phyloP scores from a whole-genome alignment of 805 yeast species.

The Candida alai region DNA sequence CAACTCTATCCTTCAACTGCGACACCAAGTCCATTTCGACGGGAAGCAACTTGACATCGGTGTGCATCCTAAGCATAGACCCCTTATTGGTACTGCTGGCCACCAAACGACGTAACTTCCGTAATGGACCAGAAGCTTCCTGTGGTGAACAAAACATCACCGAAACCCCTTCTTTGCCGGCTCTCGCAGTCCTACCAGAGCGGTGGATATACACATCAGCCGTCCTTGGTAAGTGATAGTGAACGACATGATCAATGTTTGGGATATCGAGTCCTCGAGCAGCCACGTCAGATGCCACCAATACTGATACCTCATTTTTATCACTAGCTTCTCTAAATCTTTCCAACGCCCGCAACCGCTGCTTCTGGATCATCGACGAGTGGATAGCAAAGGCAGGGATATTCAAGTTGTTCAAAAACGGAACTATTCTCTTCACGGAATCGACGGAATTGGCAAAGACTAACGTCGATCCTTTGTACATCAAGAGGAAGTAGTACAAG shows the following conservation, averaged over 20 bases:
- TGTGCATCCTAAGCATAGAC: conserved; percentile 31
- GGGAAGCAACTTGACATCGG: conserved; percentile 65
- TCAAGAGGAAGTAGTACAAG: conserved; percentile 77
- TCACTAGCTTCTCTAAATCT: conserved; percentile 57
- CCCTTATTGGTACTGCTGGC: conserved; percentile 24
- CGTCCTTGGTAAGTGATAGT: conserved; percentile 89
- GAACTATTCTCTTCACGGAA: conserved; percentile 81
- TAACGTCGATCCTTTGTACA: conserved; percentile 85
- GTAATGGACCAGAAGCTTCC: conserved; percentile 85
- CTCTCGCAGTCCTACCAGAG: conserved; percentile 98
- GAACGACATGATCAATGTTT: conserved; percentile 87
- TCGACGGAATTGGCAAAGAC: conserved; percentile 96
- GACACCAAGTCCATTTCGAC: conserved; percentile 70
- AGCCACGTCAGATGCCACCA: conserved; percentile 95
- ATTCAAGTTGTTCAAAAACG: conserved; percentile 64
- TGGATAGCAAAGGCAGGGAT: conserved; percentile 77
- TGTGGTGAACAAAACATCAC: conserved; percentile 90
- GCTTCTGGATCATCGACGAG: conserved; percentile 93
- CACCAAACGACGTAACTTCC: conserved; percentile 62
- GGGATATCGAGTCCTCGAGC: conserved; percentile 97
- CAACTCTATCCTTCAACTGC: conserved; percentile 67
- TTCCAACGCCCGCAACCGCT: conserved; percentile 81
- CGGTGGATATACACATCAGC: conserved; percentile 95
- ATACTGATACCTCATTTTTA: conserved; percentile 53
- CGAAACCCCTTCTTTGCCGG: conserved; percentile 91